Evolutionary conservation across 2,329 filamentous ascomycete species (phyloP).

Genomic region (Aspergillus unguis): DNA sequence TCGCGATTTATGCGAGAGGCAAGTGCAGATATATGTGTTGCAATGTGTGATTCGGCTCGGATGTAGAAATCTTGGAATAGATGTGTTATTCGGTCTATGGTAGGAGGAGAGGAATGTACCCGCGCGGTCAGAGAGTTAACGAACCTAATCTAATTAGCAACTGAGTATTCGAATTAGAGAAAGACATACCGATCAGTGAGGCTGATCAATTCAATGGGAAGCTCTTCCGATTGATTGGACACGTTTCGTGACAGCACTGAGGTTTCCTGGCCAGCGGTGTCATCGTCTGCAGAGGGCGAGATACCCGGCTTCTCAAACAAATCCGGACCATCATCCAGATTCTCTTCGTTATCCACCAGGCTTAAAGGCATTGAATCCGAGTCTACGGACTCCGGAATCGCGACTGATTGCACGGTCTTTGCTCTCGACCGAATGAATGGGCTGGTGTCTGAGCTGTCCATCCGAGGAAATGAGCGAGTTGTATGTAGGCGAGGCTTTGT

Average conservation of each 20-base stretch:
- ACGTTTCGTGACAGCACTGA: constrained; percentile 36
- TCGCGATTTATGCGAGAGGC: constrained; percentile 71
- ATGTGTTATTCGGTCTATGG: constrained; percentile 75
- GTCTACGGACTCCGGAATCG: constrained; percentile 24
- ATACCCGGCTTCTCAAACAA: constrained; percentile 45
- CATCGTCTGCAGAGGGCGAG: constrained; percentile 28
- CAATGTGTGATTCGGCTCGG: constrained; percentile 74
- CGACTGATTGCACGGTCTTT: constrained; percentile 25
- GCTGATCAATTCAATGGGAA: constrained; percentile 90
- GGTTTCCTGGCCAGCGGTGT: constrained; percentile 31
- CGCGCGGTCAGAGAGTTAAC: constrained; percentile 85
- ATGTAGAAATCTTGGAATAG: constrained; percentile 94
- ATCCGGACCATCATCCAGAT: constrained; percentile 31
- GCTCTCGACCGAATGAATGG: constrained; percentile 24
- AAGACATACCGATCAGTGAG: constrained; percentile 72
- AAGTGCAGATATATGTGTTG: constrained; percentile 79
- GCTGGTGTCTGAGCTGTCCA: constrained; percentile 27
- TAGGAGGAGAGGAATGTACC: constrained; percentile 78
- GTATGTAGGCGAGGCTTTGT: constrained; percentile 26
- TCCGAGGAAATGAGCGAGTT: constrained; percentile 32
- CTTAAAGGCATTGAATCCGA: constrained; percentile 24
- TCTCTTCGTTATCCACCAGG: constrained; percentile 21
- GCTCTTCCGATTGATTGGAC: constrained; percentile 74
- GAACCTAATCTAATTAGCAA: constrained; percentile 58
- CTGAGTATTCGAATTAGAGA: no score